Percentiles rank a stretch among this genome's conserved stretches.
These are phyloP conservation scores for Fagopyrum tataricum DNA, from an alignment of 148 eudicot species.

Conservation along the genomic window DNA sequence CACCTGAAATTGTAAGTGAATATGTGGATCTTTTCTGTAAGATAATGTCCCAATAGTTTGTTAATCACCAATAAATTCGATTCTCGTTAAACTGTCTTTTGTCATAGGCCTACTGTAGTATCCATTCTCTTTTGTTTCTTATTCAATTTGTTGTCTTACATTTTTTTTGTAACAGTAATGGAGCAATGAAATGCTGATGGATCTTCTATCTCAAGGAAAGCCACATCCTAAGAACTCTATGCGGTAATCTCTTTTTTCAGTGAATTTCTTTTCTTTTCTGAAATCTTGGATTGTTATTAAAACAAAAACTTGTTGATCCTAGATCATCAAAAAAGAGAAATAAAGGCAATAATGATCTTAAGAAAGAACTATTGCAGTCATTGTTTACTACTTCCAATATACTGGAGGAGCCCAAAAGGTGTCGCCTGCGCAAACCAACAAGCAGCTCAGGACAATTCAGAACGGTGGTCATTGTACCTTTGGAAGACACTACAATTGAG, in stretches of 20 bases:
- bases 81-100: background rate
- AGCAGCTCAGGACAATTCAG: slow-evolving; percentile 35
- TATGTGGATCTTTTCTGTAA: background rate
- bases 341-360: slow-evolving; percentile 26
- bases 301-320: background rate
- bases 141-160: background rate
- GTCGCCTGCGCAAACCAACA: background rate
- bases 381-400: slow-evolving; percentile 49
- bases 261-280: background rate
- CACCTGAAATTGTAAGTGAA: slow-evolving; percentile 39
- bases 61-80: too few species aligned
- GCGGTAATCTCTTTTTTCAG: background rate
- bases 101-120: background rate
- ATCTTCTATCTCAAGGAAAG: slow-evolving; percentile 6
- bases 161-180: background rate
- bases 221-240: background rate
- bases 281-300: background rate
- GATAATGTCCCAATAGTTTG: background rate
- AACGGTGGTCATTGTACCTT: slow-evolving; percentile 34
- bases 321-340: slow-evolving; percentile 22
- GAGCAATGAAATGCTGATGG: background rate
- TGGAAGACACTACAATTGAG: slow-evolving; percentile 26
- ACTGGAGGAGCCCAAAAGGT: slow-evolving; percentile 27
- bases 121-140: background rate
- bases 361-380: slow-evolving; percentile 53